phyloP scores from a whole-genome alignment of 2,329 filamentous ascomycete genomes.

The Sporothrix phasma region DNA sequence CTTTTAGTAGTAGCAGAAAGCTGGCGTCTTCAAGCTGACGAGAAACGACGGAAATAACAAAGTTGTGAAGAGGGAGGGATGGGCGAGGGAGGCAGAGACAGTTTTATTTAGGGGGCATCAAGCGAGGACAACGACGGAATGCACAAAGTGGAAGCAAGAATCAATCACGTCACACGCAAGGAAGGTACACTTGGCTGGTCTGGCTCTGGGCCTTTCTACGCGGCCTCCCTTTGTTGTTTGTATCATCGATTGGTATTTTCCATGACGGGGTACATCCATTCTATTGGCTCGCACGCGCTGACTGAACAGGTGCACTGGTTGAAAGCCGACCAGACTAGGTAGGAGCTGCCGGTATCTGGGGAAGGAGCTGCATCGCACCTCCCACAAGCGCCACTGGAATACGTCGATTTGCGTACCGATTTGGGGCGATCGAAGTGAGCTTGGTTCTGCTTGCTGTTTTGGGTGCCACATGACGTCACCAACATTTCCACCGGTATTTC shows the following conservation, averaged over 20 bases:
- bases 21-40: not conserved
- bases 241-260: not conserved
- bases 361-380: slow-evolving; percentile 5
- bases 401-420: slow-evolving; percentile 4
- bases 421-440: slow-evolving; percentile 3
- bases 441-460: slow-evolving; percentile 2
- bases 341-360: not conserved
- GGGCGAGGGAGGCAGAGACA: not conserved
- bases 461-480: slow-evolving; percentile 10
- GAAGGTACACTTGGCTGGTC: not conserved
- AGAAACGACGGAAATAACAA: not conserved
- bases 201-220: not conserved
- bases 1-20: not conserved
- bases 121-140: not conserved
- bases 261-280: not conserved
- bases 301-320: not conserved
- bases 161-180: slow-evolving; percentile 18
- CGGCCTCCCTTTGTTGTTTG: not conserved
- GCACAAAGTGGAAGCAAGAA: slow-evolving; percentile 2
- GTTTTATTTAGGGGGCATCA: not conserved
- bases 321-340: not conserved
- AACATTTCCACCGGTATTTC: not conserved
- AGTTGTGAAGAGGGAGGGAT: not conserved
- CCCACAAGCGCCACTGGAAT: not conserved
- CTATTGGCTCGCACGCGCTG: not conserved